Percentiles rank a stretch among this genome's conserved stretches.
phyloP scores from a whole-genome alignment of 2,329 filamentous ascomycete species.

The Colletotrichum camelliae region DNA sequence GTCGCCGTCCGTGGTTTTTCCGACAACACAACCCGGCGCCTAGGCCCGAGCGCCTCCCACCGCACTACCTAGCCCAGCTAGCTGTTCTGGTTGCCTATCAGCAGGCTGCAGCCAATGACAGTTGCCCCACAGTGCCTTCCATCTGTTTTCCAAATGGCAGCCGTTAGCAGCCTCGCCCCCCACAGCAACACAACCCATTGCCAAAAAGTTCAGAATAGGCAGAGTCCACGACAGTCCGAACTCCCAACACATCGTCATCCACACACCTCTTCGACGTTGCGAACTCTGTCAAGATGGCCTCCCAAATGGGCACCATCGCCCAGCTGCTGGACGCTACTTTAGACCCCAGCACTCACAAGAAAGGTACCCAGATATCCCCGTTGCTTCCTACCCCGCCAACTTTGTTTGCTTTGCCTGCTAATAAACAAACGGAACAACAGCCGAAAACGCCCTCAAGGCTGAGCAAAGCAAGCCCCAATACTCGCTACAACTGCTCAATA shows the following conservation, averaged over 20 bases:
- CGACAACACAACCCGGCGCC: not conserved
- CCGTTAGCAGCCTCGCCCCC: slow-evolving; percentile 12
- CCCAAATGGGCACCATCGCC: slow-evolving; percentile 67
- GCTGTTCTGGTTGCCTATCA: not conserved
- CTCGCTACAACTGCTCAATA: slow-evolving; percentile 86
- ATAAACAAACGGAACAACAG: slow-evolving; percentile 55
- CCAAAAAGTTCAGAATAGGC: slow-evolving; percentile 16
- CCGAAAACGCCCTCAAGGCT: slow-evolving; percentile 78
- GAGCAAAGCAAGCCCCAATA: slow-evolving; percentile 87
- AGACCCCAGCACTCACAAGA: slow-evolving; percentile 84
- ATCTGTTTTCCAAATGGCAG: slow-evolving; percentile 8
- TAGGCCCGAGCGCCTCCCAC: not conserved
- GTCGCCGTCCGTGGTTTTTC: slow-evolving; percentile 8
- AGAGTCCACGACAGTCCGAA: slow-evolving; percentile 10
- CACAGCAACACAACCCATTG: slow-evolving; percentile 15
- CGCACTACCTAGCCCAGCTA: not conserved
- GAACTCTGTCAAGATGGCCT: slow-evolving; percentile 53
- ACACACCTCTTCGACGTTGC: slow-evolving; percentile 6
- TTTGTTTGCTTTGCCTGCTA: slow-evolving; percentile 32
- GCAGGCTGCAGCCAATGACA: slow-evolving; percentile 1
- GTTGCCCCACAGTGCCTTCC: slow-evolving; percentile 13
- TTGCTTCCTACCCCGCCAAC: slow-evolving; percentile 32
- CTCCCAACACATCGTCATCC: not conserved
- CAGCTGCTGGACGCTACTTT: slow-evolving; percentile 90
- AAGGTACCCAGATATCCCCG: slow-evolving; percentile 63